Percentiles rank a stretch among this genome's conserved stretches.
These are phyloP conservation scores for Infundibulicybe gibba DNA, from an alignment of 768 basidiomycete genomes.

Conservation along the genomic window DNA sequence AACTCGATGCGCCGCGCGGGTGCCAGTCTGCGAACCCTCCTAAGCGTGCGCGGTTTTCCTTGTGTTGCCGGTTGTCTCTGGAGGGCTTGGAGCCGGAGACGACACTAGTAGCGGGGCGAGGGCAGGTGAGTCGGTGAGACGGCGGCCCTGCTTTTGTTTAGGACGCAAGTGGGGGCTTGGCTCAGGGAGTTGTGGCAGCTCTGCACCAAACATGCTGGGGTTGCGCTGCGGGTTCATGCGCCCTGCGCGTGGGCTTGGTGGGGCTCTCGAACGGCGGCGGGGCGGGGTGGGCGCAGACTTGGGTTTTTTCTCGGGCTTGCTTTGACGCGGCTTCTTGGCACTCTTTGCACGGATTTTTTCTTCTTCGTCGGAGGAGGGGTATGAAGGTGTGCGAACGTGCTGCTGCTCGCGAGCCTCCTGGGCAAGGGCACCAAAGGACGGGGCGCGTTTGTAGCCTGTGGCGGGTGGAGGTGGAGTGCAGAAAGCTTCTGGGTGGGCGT, in stretches of 20 bases:
- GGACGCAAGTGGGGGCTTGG: too few relatives aligned
- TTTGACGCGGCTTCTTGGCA: constrained; percentile 58
- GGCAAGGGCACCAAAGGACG: constrained; percentile 48
- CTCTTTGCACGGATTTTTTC: constrained; percentile 58
- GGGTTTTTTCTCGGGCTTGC: constrained; percentile 8
- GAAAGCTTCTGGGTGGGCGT: constrained; percentile 51
- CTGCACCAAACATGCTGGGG: not conserved
- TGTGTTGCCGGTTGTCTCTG: constrained; percentile 15
- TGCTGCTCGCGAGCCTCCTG: too few relatives aligned
- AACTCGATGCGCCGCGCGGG: constrained; percentile 66
- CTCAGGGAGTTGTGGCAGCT: not conserved
- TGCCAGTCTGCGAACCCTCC: constrained; percentile 44
- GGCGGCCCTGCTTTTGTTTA: too few relatives aligned
- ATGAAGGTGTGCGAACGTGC: too few relatives aligned
- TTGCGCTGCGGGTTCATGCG: not conserved
- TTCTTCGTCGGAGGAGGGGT: constrained; percentile 72
- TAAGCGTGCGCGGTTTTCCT: constrained; percentile 36
- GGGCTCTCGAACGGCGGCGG: too few relatives aligned
- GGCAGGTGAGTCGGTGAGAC: too few relatives aligned
- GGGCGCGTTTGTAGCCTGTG: constrained; percentile 50
- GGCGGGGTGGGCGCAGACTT: too few relatives aligned
- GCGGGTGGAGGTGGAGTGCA: constrained; percentile 22
- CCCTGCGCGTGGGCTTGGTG: not conserved
- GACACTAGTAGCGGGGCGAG: not conserved
- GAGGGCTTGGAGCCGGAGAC: not conserved